Evolutionary conservation across 129 eudicot genomes (phyloP).

Genomic region (Helianthus tuberosus): DNA sequence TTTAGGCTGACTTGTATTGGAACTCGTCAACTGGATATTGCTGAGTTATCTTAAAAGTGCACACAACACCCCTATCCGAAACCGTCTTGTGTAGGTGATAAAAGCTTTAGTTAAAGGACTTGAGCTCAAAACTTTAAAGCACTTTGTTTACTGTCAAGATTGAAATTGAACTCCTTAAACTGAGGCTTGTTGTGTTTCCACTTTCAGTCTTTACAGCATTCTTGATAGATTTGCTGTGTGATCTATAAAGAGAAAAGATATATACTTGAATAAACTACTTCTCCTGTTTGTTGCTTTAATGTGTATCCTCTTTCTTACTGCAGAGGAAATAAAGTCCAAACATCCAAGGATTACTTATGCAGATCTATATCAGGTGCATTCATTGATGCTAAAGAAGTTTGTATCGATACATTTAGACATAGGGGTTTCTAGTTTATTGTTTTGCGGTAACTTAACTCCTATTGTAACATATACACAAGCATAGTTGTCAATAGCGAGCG

Average conservation of each 20-base stretch:
- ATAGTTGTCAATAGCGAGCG: too few relatives aligned
- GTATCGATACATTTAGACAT: neutral
- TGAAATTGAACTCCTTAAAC: neutral
- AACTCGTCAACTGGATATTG: neutral
- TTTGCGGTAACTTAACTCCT: neutral
- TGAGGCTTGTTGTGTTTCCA: neutral
- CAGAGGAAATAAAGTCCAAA: slow-evolving; percentile 88
- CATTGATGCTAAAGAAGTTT: slow-evolving; percentile 1
- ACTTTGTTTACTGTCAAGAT: neutral
- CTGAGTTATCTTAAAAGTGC: neutral
- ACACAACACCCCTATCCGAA: neutral
- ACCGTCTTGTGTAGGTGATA: neutral
- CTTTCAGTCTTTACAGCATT: slow-evolving; percentile 6
- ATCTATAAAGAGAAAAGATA: slow-evolving; percentile 8
- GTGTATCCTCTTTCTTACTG: slow-evolving; percentile 35
- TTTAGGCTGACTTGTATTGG: slow-evolving; percentile 13
- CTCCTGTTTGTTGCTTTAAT: slow-evolving; percentile 10
- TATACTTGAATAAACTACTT: slow-evolving; percentile 6
- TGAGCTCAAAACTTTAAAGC: neutral
- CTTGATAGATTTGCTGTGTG: neutral
- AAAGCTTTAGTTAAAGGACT: neutral
- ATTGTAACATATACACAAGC: slow-evolving; percentile 20
- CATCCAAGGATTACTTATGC: slow-evolving; percentile 94
- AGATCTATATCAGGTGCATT: slow-evolving; percentile 91
- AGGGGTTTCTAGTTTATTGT: slow-evolving; percentile 1